Conservation (phyloP, 164 flowering plant genomes). For the Magnolia kwangsiensis region DNA sequence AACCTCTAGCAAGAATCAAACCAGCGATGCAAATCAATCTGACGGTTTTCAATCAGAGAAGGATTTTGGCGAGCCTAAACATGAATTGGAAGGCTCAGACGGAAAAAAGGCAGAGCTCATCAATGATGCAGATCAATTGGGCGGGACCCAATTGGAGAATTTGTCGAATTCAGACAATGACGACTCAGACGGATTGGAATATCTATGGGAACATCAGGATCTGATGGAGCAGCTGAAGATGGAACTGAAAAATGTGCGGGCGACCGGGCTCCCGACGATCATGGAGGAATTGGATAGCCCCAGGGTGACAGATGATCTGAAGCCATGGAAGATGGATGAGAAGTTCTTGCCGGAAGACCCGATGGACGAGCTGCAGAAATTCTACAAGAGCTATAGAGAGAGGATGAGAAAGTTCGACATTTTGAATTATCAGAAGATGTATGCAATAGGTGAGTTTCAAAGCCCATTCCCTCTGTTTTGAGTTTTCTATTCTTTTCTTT, state of each 20-base stretch:
- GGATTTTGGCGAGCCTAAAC: slow-evolving; percentile 15
- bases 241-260: slow-evolving; percentile 78
- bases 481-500: too few species aligned
- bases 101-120: not conserved
- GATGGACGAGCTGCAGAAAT: slow-evolving; percentile 66
- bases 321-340: slow-evolving; percentile 93
- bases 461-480: not conserved
- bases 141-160: slow-evolving; percentile 14
- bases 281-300: slow-evolving; percentile 79
- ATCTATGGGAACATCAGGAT: slow-evolving; percentile 90
- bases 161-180: slow-evolving; percentile 29
- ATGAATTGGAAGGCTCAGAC: not conserved
- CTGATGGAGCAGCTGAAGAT: slow-evolving; percentile 78
- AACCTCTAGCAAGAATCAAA: not conserved
- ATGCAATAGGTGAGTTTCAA: slow-evolving; percentile 65
- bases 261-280: slow-evolving; percentile 83
- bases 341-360: slow-evolving; percentile 52
- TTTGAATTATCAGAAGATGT: slow-evolving; percentile 92
- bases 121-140: not conserved
- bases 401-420: slow-evolving; percentile 91
- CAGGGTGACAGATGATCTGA: slow-evolving; percentile 62
- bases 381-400: slow-evolving; percentile 78
- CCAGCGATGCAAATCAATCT: not conserved
- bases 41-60: slow-evolving; percentile 21
- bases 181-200: slow-evolving; percentile 48